A percentile compares a stretch with the other conserved stretches of the same genome.
These are phyloP conservation scores for Bruguiera sexangula DNA, from an alignment of 345 rosid species.

Conservation along the genomic window DNA sequence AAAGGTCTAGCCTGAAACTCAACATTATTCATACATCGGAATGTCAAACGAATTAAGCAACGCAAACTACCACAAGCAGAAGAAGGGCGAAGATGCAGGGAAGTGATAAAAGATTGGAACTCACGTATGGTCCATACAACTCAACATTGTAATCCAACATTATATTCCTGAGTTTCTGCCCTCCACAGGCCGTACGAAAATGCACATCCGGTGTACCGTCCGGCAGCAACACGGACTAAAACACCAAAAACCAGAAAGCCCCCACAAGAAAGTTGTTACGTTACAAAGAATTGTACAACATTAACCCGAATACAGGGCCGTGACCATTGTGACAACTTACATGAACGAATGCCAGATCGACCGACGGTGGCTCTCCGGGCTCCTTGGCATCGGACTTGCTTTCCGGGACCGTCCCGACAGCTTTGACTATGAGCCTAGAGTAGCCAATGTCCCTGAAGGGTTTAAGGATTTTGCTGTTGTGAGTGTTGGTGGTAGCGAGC, in stretches of 20 bases:
- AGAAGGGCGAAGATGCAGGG: too few species aligned
- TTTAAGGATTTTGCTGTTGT: slow-evolving; percentile 16
- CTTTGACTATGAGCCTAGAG: slow-evolving; percentile 33
- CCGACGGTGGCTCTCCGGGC: slow-evolving; percentile 52
- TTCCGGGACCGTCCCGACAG: slow-evolving; percentile 47
- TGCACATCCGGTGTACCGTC: slow-evolving; percentile 91
- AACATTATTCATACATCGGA: not conserved
- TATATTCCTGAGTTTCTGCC: slow-evolving; percentile 85
- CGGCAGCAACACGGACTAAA: slow-evolving; percentile 79
- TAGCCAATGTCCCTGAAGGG: slow-evolving; percentile 22
- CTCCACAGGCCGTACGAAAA: slow-evolving; percentile 62
- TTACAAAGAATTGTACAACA: not conserved
- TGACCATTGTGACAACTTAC: slow-evolving; percentile 36
- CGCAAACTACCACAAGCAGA: too few species aligned
- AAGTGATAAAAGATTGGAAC: slow-evolving; percentile 1
- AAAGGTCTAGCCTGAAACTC: slow-evolving; percentile 54
- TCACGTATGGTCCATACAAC: slow-evolving; percentile 87
- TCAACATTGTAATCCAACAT: slow-evolving; percentile 83
- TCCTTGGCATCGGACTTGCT: slow-evolving; percentile 32
- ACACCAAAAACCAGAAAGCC: not conserved
- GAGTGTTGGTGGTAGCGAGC: slow-evolving; percentile 13
- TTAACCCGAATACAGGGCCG: too few species aligned
- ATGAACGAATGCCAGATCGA: slow-evolving; percentile 77
- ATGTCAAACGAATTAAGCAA: too few species aligned
- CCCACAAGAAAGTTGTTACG: not conserved